Evolutionary conservation across 1,139 yeast genomes (phyloP).

Genomic region (Suhomyces panamericanus): DNA sequence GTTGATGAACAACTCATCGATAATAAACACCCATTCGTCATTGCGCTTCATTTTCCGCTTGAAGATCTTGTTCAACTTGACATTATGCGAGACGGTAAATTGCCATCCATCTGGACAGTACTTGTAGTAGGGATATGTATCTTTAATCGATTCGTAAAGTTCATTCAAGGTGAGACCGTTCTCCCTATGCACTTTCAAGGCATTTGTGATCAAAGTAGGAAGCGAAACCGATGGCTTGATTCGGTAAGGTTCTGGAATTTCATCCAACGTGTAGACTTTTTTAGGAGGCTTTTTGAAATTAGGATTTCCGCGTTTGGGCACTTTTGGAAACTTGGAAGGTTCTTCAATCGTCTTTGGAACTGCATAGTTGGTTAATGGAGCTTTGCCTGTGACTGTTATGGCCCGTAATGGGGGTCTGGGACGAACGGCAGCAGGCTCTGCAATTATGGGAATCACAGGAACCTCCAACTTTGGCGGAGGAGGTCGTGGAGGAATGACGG

Average conservation of each 20-base stretch:
- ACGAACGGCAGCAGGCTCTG: constrained; percentile 21
- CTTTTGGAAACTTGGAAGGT: constrained; percentile 46
- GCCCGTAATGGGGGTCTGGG: constrained; percentile 25
- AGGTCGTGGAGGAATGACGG: constrained; percentile 26
- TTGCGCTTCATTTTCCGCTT: constrained; percentile 73
- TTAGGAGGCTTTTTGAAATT: constrained; percentile 47
- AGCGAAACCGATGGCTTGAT: constrained; percentile 80
- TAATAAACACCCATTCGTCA: constrained; percentile 89
- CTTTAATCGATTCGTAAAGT: constrained; percentile 82
- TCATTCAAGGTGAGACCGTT: constrained; percentile 83
- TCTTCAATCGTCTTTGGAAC: constrained; percentile 37
- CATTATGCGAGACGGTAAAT: constrained; percentile 83
- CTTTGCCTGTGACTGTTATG: constrained; percentile 27
- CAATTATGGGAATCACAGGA: constrained; percentile 30
- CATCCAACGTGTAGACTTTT: constrained; percentile 64
- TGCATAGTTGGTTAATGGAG: constrained; percentile 30
- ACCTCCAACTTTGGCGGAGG: constrained; percentile 45
- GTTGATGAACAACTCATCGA: constrained; percentile 78
- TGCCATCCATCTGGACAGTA: constrained; percentile 99
- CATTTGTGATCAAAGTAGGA: constrained; percentile 76
- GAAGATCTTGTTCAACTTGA: constrained; percentile 83
- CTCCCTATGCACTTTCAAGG: constrained; percentile 64
- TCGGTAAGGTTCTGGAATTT: constrained; percentile 83
- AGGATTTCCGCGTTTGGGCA: constrained; percentile 39
- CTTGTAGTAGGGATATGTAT: constrained; percentile 83